phyloP scores from a whole-genome alignment of 768 basidiomycete species.

The Tephrocybe sp. region DNA sequence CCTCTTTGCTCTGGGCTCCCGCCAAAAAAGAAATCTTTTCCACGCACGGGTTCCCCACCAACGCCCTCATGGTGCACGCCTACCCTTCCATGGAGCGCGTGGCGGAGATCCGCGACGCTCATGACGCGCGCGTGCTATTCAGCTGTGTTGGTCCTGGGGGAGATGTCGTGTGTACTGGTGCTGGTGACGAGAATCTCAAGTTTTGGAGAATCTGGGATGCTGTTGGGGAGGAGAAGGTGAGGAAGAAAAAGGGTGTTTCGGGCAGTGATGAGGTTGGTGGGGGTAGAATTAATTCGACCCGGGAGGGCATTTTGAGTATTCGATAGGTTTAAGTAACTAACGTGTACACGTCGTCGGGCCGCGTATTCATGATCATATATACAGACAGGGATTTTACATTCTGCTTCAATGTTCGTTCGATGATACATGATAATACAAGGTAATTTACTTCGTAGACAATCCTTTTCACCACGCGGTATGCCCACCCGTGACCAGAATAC shows the following conservation, averaged over 20 bases:
- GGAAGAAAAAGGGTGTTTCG: conserved; percentile 49
- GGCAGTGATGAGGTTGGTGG: conserved; percentile 35
- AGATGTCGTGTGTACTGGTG: conserved; percentile 89
- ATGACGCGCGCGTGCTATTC: conserved; percentile 88
- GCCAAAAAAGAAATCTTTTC: conserved; percentile 88
- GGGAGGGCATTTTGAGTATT: conserved; percentile 49
- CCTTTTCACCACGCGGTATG: conserved; percentile 58
- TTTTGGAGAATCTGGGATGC: conserved; percentile 91
- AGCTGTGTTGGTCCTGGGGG: conserved; percentile 86
- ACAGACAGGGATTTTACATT: too few relatives aligned
- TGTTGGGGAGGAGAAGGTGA: conserved; percentile 40
- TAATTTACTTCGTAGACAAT: neutral
- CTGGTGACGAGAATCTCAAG: conserved; percentile 95
- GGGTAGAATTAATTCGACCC: conserved; percentile 45
- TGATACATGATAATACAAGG: neutral
- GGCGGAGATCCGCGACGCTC: conserved; percentile 86
- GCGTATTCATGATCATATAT: too few relatives aligned
- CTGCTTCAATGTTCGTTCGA: neutral
- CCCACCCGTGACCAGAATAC: conserved; percentile 62
- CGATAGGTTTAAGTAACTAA: conserved; percentile 25
- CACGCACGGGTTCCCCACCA: conserved; percentile 94
- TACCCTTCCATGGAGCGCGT: conserved; percentile 87
- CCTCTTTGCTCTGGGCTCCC: conserved; percentile 84
- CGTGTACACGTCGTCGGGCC: neutral
- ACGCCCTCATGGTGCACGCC: conserved; percentile 75